Evolutionary conservation across 2,329 filamentous ascomycete species (phyloP).

Genomic region (Colletotrichum coccodes): DNA sequence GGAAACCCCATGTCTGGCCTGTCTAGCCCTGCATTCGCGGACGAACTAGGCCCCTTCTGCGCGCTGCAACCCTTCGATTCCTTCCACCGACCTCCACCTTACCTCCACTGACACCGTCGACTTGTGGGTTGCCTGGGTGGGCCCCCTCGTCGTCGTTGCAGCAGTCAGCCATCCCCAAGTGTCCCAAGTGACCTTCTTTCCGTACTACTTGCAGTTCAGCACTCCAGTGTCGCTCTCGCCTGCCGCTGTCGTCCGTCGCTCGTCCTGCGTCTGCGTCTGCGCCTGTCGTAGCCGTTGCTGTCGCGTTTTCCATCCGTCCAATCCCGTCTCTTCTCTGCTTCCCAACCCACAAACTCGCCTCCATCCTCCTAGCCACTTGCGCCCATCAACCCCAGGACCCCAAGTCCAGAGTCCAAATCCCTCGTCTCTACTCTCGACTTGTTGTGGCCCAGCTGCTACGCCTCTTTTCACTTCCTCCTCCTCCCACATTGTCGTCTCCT

Average conservation of each 20-base stretch:
- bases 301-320: conserved; percentile 10
- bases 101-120: conserved; percentile 28
- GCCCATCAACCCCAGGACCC: conserved; percentile 40
- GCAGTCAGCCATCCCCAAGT: neutral
- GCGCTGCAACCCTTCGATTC: conserved; percentile 33
- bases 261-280: too few relatives aligned
- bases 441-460: neutral
- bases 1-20: conserved; percentile 28
- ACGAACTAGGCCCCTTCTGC: conserved; percentile 32
- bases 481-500: neutral
- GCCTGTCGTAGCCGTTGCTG: too few relatives aligned
- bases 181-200: conserved; percentile 12
- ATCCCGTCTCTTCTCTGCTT: conserved; percentile 16
- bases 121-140: conserved; percentile 22
- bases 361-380: conserved; percentile 18
- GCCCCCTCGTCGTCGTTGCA: conserved; percentile 7
- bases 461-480: conserved; percentile 18
- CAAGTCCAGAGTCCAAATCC: conserved; percentile 27
- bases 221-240: neutral
- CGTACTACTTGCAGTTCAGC: neutral
- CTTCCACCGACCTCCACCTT: conserved; percentile 28
- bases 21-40: conserved; percentile 31
- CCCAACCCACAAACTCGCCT: conserved; percentile 31
- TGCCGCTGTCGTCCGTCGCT: conserved; percentile 8
- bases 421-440: conserved; percentile 5